Evolutionary conservation across 306 rosid species (phyloP).

Genomic region (Vachellia collinsii): DNA sequence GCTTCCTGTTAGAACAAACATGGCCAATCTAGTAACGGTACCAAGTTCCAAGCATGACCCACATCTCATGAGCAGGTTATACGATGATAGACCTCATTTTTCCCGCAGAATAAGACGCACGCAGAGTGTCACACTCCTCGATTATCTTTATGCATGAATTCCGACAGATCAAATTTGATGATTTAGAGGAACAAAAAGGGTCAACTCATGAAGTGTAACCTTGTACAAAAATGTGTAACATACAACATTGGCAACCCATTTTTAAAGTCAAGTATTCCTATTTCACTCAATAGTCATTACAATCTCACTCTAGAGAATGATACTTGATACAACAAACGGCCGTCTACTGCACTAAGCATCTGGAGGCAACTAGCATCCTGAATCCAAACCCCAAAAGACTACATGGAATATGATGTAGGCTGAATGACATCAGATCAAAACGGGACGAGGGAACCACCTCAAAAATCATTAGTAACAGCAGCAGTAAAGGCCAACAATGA

Average conservation of each 20-base stretch:
- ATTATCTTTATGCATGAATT: background rate
- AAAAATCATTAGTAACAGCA: slow-evolving; percentile 16
- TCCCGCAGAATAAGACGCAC: background rate
- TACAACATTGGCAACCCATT: background rate
- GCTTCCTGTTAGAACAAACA: background rate
- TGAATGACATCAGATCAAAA: slow-evolving; percentile 12
- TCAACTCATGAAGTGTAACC: background rate
- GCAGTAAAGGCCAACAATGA: background rate
- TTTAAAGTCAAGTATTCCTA: background rate
- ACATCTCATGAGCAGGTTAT: background rate
- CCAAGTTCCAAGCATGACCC: background rate
- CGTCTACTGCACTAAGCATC: background rate
- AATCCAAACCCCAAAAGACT: slow-evolving; percentile 1
- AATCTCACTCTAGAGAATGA: background rate
- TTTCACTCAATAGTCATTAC: background rate
- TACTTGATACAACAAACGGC: slow-evolving; percentile 6
- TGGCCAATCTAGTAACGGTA: background rate
- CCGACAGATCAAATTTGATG: background rate
- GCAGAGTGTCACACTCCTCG: background rate
- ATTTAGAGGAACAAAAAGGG: background rate
- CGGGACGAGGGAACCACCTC: background rate
- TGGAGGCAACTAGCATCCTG: background rate
- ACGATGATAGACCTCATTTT: background rate
- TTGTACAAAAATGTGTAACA: background rate
- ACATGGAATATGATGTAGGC: slow-evolving; percentile 4